Conservation (phyloP, 169 alveolate species). For the Eimeria sp. region DNA sequence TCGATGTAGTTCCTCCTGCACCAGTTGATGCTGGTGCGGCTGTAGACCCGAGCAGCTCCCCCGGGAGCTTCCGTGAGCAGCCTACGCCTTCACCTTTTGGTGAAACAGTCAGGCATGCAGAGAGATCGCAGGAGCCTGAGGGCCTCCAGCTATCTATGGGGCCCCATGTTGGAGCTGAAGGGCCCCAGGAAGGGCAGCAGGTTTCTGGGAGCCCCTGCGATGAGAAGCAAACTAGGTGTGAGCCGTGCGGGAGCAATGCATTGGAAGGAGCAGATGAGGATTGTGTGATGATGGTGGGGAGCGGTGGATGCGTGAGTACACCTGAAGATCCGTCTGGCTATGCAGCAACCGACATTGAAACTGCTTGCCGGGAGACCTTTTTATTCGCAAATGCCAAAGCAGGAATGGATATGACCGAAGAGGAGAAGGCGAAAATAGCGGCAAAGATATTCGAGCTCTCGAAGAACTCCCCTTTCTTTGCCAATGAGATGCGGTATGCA, state of each 20-base stretch:
- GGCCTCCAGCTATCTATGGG: background rate
- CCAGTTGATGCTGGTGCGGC: background rate
- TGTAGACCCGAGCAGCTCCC: background rate
- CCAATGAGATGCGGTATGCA: slow-evolving; percentile 57
- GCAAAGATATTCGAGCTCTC: slow-evolving; percentile 69
- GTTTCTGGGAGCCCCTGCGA: background rate
- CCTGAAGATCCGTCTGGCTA: background rate
- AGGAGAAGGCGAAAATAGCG: slow-evolving; percentile 75
- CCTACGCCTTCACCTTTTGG: background rate
- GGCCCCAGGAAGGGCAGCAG: background rate
- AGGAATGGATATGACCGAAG: slow-evolving; percentile 78
- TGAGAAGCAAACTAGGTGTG: background rate
- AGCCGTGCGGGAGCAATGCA: background rate
- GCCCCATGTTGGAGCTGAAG: background rate
- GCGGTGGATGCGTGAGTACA: background rate
- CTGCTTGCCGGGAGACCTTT: slow-evolving; percentile 59
- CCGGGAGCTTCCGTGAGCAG: background rate
- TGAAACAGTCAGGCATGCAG: background rate
- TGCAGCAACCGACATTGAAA: slow-evolving; percentile 17
- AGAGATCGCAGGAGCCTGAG: background rate
- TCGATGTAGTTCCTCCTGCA: background rate
- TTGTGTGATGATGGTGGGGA: background rate
- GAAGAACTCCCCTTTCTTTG: slow-evolving; percentile 48
- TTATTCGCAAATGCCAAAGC: slow-evolving; percentile 53
- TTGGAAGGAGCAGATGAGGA: background rate